Percentiles rank a stretch among this genome's conserved stretches.
Evolutionary conservation across 2,329 filamentous ascomycete species (phyloP).

Genomic region (Diaporthe eres): DNA sequence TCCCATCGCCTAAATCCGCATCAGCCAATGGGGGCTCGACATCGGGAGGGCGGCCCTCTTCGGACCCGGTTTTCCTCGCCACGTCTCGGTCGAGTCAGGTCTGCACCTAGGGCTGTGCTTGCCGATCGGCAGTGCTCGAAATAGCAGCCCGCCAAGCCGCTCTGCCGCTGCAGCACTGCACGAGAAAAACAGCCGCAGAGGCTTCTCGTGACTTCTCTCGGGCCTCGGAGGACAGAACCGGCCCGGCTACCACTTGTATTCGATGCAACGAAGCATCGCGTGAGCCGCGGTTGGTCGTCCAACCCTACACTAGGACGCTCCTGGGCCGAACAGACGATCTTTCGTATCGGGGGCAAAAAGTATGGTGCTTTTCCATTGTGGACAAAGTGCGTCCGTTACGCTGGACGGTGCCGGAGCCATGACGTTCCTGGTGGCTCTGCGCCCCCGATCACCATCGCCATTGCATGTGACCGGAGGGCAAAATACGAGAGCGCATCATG

Average conservation of each 20-base stretch:
- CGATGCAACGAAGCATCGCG: neutral
- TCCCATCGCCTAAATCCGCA: neutral
- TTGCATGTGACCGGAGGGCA: neutral
- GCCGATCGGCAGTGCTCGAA: slow-evolving; percentile 11
- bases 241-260: neutral
- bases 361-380: neutral
- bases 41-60: neutral
- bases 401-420: neutral
- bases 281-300: neutral
- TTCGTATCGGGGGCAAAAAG: neutral
- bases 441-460: slow-evolving; percentile 4
- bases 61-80: slow-evolving; percentile 32
- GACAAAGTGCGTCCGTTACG: neutral
- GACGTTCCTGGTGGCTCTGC: neutral
- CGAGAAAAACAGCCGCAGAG: neutral
- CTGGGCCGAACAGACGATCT: neutral
- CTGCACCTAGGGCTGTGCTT: slow-evolving; percentile 13
- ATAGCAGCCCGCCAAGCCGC: slow-evolving; percentile 16
- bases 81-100: slow-evolving; percentile 29
- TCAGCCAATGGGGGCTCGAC: neutral
- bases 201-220: slow-evolving; percentile 25
- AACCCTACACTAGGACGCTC: neutral
- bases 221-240: slow-evolving; percentile 1
- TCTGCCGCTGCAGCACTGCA: neutral
- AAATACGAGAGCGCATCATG: slow-evolving; percentile 7